Evolutionary conservation across 2,329 filamentous ascomycete genomes (phyloP), one percentile per base, ranked within the genome.

Genomic region (Blastomyces emzantsi): DNA sequence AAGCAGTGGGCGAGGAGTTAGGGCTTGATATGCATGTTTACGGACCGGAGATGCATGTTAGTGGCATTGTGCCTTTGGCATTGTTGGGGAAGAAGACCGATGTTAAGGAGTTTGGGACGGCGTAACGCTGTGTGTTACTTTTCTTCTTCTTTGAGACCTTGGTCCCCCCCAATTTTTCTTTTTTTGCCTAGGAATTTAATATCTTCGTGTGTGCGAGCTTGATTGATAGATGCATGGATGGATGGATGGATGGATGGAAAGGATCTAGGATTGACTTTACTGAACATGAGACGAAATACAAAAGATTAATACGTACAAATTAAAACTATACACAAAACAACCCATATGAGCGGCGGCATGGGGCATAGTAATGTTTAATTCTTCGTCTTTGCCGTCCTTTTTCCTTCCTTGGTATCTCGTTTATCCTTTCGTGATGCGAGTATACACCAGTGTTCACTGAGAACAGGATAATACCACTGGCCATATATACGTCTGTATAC

Each of bases 1-100:
- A 97, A 86, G 85, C 87, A 60, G 93, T 96, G 66, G 94, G 92
- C 66, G 87, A 93, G 77, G 94, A 99, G 83, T 86, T 99, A 65
- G 90, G 90, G 71, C 85, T 99, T 69, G 87, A 96, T 81, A 97
- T 97, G 90, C 92, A 97, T 81, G 88, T 90, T 59, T 90, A 85
- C 75, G 88, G 88, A 60, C 88, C 88, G 17, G 88, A 90, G 78
- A 90, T 90, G 87, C 87, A 90, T 80, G 93, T 99, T 73, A 93
- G 89, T 61, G 94, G 94, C 77, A 97, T 97, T 74, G 93, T 99
- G 69, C 93, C 94, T 63, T 82, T 97, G 76, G 94, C 93, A 57
- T 88, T 97, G 59, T 76, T 79, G 70, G 73, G 85, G 79, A 80
- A 87, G 85, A 81, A 82, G 70, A 81, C 82, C 66, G 78, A 81